Percentiles rank a stretch among this genome's conserved stretches.
phyloP scores from a whole-genome alignment of 306 rosid species.

The Cucumis cinereus region DNA sequence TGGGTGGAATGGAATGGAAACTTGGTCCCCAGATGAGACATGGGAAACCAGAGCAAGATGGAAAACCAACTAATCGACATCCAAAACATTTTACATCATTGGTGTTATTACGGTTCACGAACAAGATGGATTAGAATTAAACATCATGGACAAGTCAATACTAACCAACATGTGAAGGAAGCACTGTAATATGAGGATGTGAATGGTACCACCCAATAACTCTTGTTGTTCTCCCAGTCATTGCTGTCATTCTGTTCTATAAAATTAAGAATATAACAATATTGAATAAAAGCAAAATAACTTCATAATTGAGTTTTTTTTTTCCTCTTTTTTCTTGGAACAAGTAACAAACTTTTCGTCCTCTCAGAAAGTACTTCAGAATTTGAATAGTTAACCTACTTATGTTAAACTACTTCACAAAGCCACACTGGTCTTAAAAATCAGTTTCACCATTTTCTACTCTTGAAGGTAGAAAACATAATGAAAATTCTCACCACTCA shows the following conservation, averaged over 20 bases:
- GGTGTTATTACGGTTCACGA: neutral
- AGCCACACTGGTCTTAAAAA: neutral
- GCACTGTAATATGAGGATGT: conserved; percentile 97
- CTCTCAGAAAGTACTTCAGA: neutral
- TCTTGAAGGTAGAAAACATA: neutral
- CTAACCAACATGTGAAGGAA: conserved; percentile 96
- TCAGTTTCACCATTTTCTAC: neutral
- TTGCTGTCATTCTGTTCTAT: conserved; percentile 53
- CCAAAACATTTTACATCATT: neutral
- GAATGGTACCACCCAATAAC: conserved; percentile 99
- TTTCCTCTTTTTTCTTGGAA: too few species aligned
- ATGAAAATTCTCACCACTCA: neutral
- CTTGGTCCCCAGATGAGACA: neutral
- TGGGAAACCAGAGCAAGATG: neutral
- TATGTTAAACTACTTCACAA: neutral
- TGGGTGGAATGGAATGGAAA: neutral
- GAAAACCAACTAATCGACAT: neutral
- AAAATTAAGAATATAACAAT: conserved; percentile 39
- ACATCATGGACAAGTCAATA: neutral
- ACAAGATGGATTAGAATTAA: neutral
- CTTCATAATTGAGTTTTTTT: neutral
- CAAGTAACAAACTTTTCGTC: too few species aligned
- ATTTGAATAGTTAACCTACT: neutral
- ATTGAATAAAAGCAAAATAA: neutral
- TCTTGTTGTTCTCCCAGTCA: conserved; percentile 71